phyloP scores from a whole-genome alignment of 179 eudicot genomes.

The Dionaea muscipula region DNA sequence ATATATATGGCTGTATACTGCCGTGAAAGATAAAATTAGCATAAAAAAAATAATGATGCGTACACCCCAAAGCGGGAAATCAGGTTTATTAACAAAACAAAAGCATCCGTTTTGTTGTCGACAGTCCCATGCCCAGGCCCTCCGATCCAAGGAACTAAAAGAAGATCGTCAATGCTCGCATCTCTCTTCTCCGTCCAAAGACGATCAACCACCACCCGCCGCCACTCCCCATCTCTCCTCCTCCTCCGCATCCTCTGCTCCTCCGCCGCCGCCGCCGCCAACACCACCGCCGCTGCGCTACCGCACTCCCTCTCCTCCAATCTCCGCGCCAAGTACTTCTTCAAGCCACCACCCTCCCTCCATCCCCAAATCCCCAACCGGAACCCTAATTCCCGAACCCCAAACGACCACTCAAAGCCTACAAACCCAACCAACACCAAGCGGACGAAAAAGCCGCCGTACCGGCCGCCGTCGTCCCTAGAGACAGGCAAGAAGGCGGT shows the following conservation, averaged over 20 bases:
- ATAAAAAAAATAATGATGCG: no score
- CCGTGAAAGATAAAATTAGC: no score
- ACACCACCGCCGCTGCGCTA: no score
- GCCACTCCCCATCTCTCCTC: constrained; percentile 1
- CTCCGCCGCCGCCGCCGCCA: constrained; percentile 11
- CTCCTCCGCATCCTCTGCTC: constrained; percentile 18
- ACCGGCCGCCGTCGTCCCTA: constrained; percentile 67
- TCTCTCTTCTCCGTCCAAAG: constrained; percentile 31
- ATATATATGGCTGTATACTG: no score
- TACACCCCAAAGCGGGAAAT: no score
- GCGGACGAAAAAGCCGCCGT: constrained; percentile 39
- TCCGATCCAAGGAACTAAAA: no score
- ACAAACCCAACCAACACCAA: constrained; percentile 7
- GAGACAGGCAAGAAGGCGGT: constrained; percentile 29
- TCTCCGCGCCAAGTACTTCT: constrained; percentile 49
- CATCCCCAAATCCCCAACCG: constrained; percentile 22
- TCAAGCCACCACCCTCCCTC: constrained; percentile 41
- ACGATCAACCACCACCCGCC: neutral
- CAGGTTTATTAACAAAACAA: no score
- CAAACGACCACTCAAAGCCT: neutral
- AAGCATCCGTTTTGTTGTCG: no score
- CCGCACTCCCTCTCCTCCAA: constrained; percentile 19
- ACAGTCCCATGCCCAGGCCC: no score
- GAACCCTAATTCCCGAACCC: constrained; percentile 13
- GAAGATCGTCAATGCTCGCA: constrained; percentile 19